These are phyloP conservation scores for Daldinia vernicosa DNA, from an alignment of 495 filamentous ascomycete genomes.

Conservation along the genomic window DNA sequence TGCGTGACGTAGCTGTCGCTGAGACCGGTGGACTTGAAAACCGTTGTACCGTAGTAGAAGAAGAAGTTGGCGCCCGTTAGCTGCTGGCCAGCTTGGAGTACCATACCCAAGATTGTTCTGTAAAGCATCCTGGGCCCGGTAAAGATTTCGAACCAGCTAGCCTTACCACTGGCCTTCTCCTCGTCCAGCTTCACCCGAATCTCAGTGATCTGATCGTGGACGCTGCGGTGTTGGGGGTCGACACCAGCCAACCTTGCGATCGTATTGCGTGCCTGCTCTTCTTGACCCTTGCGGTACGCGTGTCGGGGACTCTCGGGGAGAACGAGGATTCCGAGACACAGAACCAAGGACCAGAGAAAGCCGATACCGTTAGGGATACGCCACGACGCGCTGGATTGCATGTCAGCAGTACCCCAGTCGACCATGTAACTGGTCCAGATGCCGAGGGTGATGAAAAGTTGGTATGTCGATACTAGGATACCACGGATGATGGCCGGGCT, in stretches of 20 bases:
- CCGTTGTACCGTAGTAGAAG: slow-evolving; percentile 62
- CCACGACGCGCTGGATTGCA: slow-evolving; percentile 68
- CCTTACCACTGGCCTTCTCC: slow-evolving; percentile 67
- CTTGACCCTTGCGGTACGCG: slow-evolving; percentile 70
- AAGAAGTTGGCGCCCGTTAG: slow-evolving; percentile 68
- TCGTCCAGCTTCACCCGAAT: slow-evolving; percentile 73
- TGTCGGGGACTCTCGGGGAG: slow-evolving; percentile 78
- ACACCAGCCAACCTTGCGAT: slow-evolving; percentile 79
- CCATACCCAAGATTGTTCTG: slow-evolving; percentile 73
- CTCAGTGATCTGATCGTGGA: slow-evolving; percentile 74
- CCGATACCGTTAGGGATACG: slow-evolving; percentile 83
- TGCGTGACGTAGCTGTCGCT: slow-evolving; percentile 71
- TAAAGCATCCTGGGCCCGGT: slow-evolving; percentile 78
- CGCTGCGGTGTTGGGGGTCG: slow-evolving; percentile 65
- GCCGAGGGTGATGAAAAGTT: slow-evolving; percentile 87
- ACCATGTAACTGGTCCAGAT: slow-evolving; percentile 84
- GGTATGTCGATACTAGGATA: slow-evolving; percentile 76
- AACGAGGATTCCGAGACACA: slow-evolving; percentile 73
- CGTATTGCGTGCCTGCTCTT: slow-evolving; percentile 71
- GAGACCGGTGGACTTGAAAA: slow-evolving; percentile 71
- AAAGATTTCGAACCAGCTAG: slow-evolving; percentile 71
- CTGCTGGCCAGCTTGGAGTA: slow-evolving; percentile 77
- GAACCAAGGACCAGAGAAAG: slow-evolving; percentile 78
- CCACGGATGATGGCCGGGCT: slow-evolving; percentile 72
- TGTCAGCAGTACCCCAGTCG: slow-evolving; percentile 76